A percentile compares a stretch with the other conserved stretches of the same genome.
phyloP scores from a whole-genome alignment of 345 rosid genomes.

The Erodium maritimum region DNA sequence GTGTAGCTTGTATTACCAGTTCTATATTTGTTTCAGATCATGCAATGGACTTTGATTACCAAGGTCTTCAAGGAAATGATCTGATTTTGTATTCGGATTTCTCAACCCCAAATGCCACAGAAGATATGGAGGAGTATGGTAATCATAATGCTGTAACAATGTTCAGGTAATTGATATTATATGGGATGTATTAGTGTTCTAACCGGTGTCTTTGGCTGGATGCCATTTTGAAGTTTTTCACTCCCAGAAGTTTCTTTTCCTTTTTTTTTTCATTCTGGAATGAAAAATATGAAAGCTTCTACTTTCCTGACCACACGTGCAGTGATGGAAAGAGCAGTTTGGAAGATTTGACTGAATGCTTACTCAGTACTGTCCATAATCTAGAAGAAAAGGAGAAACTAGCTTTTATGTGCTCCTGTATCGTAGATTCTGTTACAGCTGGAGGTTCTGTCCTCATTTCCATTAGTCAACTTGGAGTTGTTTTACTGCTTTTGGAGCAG shows the following conservation, averaged over 20 bases:
- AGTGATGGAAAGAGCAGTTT: slow-evolving; percentile 19
- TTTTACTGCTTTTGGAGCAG: slow-evolving; percentile 59
- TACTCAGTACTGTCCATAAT: slow-evolving; percentile 29
- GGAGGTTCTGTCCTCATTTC: slow-evolving; percentile 78
- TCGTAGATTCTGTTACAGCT: slow-evolving; percentile 45
- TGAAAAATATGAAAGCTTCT: slow-evolving; percentile 2
- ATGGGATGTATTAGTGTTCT: neutral
- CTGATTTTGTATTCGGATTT: slow-evolving; percentile 54
- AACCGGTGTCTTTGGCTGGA: neutral
- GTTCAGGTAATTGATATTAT: slow-evolving; percentile 24
- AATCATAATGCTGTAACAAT: slow-evolving; percentile 9
- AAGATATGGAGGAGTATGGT: slow-evolving; percentile 20
- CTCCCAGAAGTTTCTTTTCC: neutral
- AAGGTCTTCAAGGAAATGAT: slow-evolving; percentile 39
- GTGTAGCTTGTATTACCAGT: slow-evolving; percentile 39
- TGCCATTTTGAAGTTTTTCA: neutral
- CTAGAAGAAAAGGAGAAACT: slow-evolving; percentile 58
- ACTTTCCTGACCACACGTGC: slow-evolving; percentile 6
- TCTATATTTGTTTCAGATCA: slow-evolving; percentile 47
- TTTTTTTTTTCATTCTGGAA: slow-evolving; percentile 5
- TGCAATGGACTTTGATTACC: slow-evolving; percentile 48
- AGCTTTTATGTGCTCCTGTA: slow-evolving; percentile 52
- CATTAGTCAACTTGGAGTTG: slow-evolving; percentile 37
- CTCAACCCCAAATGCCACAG: slow-evolving; percentile 23
- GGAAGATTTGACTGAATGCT: slow-evolving; percentile 27